A percentile compares a stretch with the other conserved stretches of the same genome.
Evolutionary conservation across 1,284 basidiomycete species (phyloP).

Genomic region (Inonotus hispidus): DNA sequence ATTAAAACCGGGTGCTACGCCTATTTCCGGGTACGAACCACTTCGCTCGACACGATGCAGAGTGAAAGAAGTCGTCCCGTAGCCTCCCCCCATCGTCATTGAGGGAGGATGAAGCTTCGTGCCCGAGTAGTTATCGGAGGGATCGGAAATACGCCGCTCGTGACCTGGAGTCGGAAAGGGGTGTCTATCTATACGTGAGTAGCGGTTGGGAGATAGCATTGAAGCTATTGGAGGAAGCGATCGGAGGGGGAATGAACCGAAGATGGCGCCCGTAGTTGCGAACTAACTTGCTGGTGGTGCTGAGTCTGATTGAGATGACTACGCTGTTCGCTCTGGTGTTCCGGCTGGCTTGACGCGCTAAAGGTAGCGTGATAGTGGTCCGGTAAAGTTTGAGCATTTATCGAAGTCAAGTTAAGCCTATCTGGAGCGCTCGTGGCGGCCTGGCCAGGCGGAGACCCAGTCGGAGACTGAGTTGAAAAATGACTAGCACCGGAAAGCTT

Average conservation of each 20-base stretch:
- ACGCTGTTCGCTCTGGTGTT: neutral
- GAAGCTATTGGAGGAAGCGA: constrained; percentile 13
- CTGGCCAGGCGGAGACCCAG: constrained; percentile 5
- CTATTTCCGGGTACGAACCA: constrained; percentile 6
- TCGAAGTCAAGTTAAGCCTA: constrained; percentile 7
- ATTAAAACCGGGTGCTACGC: constrained; percentile 1
- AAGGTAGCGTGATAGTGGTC: constrained; percentile 8
- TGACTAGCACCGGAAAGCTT: constrained; percentile 11
- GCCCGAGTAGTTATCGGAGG: constrained; percentile 5
- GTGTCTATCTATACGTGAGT: constrained; percentile 4
- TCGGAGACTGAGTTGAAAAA: constrained; percentile 12
- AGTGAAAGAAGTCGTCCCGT: constrained; percentile 1
- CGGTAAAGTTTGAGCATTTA: constrained; percentile 8
- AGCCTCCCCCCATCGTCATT: neutral
- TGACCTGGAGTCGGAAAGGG: neutral
- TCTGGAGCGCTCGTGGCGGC: constrained; percentile 8
- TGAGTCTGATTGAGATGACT: constrained; percentile 2
- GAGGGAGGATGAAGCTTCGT: constrained; percentile 4
- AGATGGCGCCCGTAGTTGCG: constrained; percentile 8
- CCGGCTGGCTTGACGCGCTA: neutral
- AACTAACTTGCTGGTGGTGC: constrained; percentile 2
- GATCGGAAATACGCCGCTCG: constrained; percentile 6
- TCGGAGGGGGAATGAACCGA: constrained; percentile 17
- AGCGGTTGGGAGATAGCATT: constrained; percentile 13
- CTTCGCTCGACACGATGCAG: constrained; percentile 10